Evolutionary conservation across 1,139 yeast genomes (phyloP), one percentile per base, ranked within the genome.

Genomic region (Yamadazyma spencermartinsiae): DNA sequence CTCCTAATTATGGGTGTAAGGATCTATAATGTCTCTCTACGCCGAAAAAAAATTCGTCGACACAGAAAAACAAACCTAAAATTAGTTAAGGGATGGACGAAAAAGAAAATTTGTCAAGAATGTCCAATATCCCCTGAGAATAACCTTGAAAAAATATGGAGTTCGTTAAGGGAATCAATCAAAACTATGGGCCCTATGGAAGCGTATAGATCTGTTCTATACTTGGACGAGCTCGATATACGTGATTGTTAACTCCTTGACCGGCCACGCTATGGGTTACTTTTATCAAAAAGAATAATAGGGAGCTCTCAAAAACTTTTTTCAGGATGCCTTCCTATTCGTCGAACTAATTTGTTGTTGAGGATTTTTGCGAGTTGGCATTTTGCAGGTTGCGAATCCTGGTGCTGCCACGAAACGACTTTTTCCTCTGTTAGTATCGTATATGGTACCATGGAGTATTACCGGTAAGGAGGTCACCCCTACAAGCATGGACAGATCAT

Each of bases 31-130:
- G 31, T 28, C 31, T 28, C 31, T 28, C 20, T 14, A 15, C 17
- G 31, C 31, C 31, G 31, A 28, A 28, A 28, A 26, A 26, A 26
- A 26, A 26, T 26, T 23, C n/a, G 31, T 28, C 31, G 31, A 28
- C 31, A 26, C 12, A 28, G 16, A 15, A 14, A 28, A 28, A 15
- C 31, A 28, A 28, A 28, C 17, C n/a, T n/a, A n/a, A n/a, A n/a
- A n/a, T n/a, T n/a, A n/a, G n/a, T 28, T 28, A 28, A 16, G 31
- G 31, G 31, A 28, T 28, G 29, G 29, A 26, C 29, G 31, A 28
- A 16, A 28, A 28, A 28, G 3, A 15, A 14, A 15, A 28, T 9
- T 14, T 11, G 19, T 3, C 26, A 13, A 11, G 10, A 24, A 28
- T 10, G 13, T 9, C 12, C 15, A 28, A n/a, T n/a, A n/a, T n/a